Conservation (phyloP, 306 rosid species). For the Cercis canadensis region DNA sequence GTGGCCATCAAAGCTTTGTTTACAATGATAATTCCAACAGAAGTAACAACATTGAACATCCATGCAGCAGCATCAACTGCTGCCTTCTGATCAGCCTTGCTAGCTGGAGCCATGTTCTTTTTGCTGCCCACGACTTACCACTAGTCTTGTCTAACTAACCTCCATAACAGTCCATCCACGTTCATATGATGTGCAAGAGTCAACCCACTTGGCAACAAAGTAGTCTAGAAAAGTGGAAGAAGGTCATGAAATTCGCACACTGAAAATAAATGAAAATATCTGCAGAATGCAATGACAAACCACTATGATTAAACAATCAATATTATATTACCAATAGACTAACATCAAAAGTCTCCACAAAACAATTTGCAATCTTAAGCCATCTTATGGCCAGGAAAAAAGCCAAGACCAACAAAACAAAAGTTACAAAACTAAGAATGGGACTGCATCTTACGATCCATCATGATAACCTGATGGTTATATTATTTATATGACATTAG, state of each 20-base stretch:
- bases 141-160: slow-evolving; percentile 33
- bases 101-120: slow-evolving; percentile 59
- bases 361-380: background rate
- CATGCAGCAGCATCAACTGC: slow-evolving; percentile 81
- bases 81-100: slow-evolving; percentile 83
- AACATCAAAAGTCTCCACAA: background rate
- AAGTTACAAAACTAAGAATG: background rate
- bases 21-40: slow-evolving; percentile 87
- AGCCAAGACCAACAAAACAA: slow-evolving; percentile 8
- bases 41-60: slow-evolving; percentile 92
- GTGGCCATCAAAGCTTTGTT: slow-evolving; percentile 92
- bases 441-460: slow-evolving; percentile 7
- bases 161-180: slow-evolving; percentile 40
- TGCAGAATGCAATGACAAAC: background rate
- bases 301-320: slow-evolving; percentile 9
- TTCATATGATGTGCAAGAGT: slow-evolving; percentile 22
- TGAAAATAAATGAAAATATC: slow-evolving; percentile 23
- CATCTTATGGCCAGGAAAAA: slow-evolving; percentile 16
- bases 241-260: slow-evolving; percentile 22
- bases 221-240: slow-evolving; percentile 34
- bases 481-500: background rate
- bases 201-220: slow-evolving; percentile 33
- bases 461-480: background rate
- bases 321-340: background rate
- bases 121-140: slow-evolving; percentile 29